phyloP scores from a whole-genome alignment of 1,284 basidiomycete species.

The Papiliotrema terrestris region DNA sequence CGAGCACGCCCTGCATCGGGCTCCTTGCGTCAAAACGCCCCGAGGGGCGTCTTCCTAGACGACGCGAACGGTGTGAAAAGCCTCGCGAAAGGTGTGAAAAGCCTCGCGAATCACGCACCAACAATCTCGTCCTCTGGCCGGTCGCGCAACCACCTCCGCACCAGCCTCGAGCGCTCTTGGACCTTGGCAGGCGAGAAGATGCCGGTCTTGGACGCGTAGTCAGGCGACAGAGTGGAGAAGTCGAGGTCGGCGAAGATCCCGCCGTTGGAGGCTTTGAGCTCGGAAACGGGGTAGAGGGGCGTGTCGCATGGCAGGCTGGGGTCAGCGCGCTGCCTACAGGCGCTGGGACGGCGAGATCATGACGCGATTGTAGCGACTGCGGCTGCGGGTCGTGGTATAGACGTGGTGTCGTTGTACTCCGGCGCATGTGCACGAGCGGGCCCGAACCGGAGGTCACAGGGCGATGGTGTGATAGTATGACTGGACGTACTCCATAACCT shows the following conservation, averaged over 20 bases:
- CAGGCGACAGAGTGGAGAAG: conserved; percentile 33
- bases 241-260: conserved; percentile 43
- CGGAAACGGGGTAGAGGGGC: conserved; percentile 29
- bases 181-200: conserved; percentile 37
- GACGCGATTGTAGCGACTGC: too few relatives aligned
- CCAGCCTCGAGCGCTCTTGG: conserved; percentile 31
- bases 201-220: conserved; percentile 45
- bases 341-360: too few relatives aligned
- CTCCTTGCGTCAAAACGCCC: too few relatives aligned
- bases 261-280: conserved; percentile 33
- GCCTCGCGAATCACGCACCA: too few relatives aligned
- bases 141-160: conserved; percentile 41
- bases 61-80: too few relatives aligned
- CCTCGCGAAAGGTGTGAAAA: too few relatives aligned
- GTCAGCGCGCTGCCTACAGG: neutral
- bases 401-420: too few relatives aligned
- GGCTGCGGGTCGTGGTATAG: too few relatives aligned
- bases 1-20: too few relatives aligned
- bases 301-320: conserved; percentile 44
- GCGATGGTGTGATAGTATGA: neutral
- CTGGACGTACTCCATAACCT: conserved; percentile 38
- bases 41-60: too few relatives aligned
- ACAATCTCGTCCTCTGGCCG: conserved; percentile 47
- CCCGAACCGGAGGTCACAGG: too few relatives aligned
- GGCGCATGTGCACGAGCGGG: too few relatives aligned